Evolutionary conservation across 257 asterid species (phyloP).

Genomic region (Schizonepeta tenuifolia): DNA sequence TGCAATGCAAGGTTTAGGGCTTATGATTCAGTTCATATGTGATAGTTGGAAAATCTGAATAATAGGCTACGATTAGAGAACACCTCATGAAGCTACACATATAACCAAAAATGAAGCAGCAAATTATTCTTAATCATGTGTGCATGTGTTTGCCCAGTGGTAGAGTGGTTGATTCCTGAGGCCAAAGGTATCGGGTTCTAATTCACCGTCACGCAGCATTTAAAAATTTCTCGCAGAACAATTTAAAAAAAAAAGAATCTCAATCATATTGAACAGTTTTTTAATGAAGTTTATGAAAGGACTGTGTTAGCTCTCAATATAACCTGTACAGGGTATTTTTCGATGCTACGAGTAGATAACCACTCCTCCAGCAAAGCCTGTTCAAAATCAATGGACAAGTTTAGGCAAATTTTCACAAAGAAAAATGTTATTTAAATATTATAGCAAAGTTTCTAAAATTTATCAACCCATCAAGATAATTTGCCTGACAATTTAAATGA

Average conservation of each 20-base stretch:
- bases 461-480: too few relatives aligned
- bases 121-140: too few relatives aligned
- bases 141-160: too few relatives aligned
- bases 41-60: constrained; percentile 19
- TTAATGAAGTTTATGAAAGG: constrained; percentile 23
- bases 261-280: constrained; percentile 20
- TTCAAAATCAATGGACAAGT: constrained; percentile 30
- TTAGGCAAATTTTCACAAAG: constrained; percentile 7
- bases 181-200: too few relatives aligned
- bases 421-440: constrained; percentile 6
- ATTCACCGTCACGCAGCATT: too few relatives aligned
- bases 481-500: not conserved
- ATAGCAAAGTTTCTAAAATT: constrained; percentile 4
- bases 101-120: constrained; percentile 17
- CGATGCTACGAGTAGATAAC: constrained; percentile 73
- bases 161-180: too few relatives aligned
- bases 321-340: constrained; percentile 83
- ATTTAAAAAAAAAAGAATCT: too few relatives aligned
- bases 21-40: constrained; percentile 12
- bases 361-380: constrained; percentile 99
- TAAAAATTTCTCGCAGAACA: too few relatives aligned
- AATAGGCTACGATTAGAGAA: constrained; percentile 6
- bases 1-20: too few relatives aligned
- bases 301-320: constrained; percentile 25
- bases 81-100: not conserved